phyloP scores from a whole-genome alignment of 805 yeast genomes.

The Trichomonascus vanleenenianus region DNA sequence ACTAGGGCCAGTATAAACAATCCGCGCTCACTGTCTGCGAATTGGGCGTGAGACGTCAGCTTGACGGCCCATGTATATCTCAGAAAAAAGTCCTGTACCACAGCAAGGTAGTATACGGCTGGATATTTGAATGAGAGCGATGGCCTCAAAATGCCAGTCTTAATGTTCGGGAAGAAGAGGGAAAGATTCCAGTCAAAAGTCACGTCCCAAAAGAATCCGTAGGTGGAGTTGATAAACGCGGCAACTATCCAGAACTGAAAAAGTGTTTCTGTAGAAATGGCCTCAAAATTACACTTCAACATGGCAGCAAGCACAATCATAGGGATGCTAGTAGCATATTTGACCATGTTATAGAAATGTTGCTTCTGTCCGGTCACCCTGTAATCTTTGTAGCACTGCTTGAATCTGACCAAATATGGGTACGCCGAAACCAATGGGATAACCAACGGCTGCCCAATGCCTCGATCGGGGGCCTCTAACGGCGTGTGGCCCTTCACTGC shows the following conservation, averaged over 20 bases:
- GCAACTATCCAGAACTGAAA: slow-evolving; percentile 28
- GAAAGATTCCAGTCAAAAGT: slow-evolving; percentile 81
- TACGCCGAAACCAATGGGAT: slow-evolving; percentile 34
- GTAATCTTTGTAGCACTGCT: slow-evolving; percentile 76
- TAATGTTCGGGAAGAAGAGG: slow-evolving; percentile 21
- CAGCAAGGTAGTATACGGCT: slow-evolving; percentile 47
- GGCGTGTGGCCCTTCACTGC: slow-evolving; percentile 32
- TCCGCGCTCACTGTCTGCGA: slow-evolving; percentile 41
- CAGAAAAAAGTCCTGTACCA: slow-evolving; percentile 51
- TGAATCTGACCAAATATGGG: slow-evolving; percentile 71
- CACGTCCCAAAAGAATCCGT: slow-evolving; percentile 85
- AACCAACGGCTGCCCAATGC: slow-evolving; percentile 29
- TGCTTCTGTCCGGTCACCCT: slow-evolving; percentile 39
- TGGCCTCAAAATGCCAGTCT: slow-evolving; percentile 23
- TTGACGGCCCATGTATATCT: slow-evolving; percentile 74
- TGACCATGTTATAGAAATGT: slow-evolving; percentile 64
- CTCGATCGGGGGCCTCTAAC: slow-evolving; percentile 27
- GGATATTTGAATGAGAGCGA: slow-evolving; percentile 22
- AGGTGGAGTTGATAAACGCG: slow-evolving; percentile 60
- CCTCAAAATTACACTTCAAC: slow-evolving; percentile 17
- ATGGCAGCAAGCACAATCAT: slow-evolving; percentile 33
- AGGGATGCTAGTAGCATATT: slow-evolving; percentile 63
- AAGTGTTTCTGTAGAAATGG: slow-evolving; percentile 6
- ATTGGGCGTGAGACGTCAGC: slow-evolving; percentile 31
- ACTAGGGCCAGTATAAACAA: slow-evolving; percentile 59